Base-by-base conservation (phyloP, 345 rosid species). In the Eucalyptus regnans region DNA sequence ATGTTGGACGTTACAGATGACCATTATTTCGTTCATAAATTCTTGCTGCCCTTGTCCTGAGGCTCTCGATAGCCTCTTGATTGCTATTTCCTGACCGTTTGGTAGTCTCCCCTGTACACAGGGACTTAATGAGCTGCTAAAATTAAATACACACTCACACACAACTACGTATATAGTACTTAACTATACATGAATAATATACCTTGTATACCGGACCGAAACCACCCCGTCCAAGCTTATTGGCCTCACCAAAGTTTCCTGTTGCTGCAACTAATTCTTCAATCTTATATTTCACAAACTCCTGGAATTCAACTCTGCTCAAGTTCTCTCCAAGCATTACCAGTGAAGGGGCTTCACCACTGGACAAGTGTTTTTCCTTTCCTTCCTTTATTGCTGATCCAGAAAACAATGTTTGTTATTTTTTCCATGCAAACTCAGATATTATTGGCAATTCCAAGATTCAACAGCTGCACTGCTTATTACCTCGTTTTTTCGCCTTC, bases 1-100 rank as follows among this genome's bases (percentile, higher is more conserved):
- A 44, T 93, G 92, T 64, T 93, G 94, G n/a, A 94, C 87, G 54
- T 93, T 89, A 4, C 91, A 56, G 15, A 94, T 91, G 13, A 94
- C 90, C 43, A 86, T 44, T 81, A 92, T 90, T 49, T 94, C 95
- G n/a, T 90, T 93, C 90, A 88, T 87, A 83, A 94, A 93, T 86
- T 94, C 94, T 87, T 90, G 88, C 4, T 64, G 9, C 56, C 93
- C 93, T 83, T 91, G 93, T 14, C 89, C 89, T 2, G 93, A 92
- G 27, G 86, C 87, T 52, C 33, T 88, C 16, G 91, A 88, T 7
- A 93, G 90, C 88, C 94, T 91, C 90, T 94, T 94, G 33, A 94
- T 90, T 12, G 94, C 94, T 50, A 91, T 87, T 91, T 90, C 91
- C 60, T 90, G 86, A 20, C 93, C 93, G 88, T 91, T 88, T 12